Percentiles rank a stretch among this genome's conserved stretches.
These are phyloP conservation scores for Paracorniculantispora psalliotae DNA, from an alignment of 2,329 filamentous ascomycete genomes.

Conservation along the genomic window DNA sequence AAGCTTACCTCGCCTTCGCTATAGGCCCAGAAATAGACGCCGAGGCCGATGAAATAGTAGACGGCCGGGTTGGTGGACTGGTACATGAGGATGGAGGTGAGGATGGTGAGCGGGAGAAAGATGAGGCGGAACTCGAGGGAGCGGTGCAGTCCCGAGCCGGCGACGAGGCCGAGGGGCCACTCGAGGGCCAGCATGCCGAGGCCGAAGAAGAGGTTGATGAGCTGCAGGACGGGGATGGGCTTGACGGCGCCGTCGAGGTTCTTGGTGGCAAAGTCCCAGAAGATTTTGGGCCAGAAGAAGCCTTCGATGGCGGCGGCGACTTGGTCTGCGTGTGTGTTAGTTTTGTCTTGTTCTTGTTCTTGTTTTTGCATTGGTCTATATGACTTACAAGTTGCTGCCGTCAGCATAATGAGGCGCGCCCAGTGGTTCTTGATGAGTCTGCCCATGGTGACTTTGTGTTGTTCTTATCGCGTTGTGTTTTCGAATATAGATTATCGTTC, in stretches of 20 bases:
- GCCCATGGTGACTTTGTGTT: conserved; percentile 60
- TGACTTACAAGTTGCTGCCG: conserved; percentile 67
- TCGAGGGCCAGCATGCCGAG: conserved; percentile 78
- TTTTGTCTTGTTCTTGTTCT: neutral
- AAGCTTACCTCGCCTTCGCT: conserved; percentile 85
- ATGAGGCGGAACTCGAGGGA: conserved; percentile 83
- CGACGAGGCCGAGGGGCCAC: conserved; percentile 78
- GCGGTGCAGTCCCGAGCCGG: conserved; percentile 73
- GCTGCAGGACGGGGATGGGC: conserved; percentile 83
- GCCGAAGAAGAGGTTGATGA: conserved; percentile 81
- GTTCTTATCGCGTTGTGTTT: too few species aligned
- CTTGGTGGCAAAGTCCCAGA: conserved; percentile 94
- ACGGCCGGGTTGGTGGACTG: conserved; percentile 88
- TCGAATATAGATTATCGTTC: too few species aligned
- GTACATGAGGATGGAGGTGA: conserved; percentile 75
- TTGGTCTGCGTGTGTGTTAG: conserved; percentile 61
- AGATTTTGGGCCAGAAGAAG: conserved; percentile 98
- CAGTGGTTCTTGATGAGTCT: conserved; percentile 99
- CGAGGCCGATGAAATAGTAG: conserved; percentile 84
- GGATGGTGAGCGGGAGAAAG: conserved; percentile 70
- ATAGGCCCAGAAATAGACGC: conserved; percentile 93
- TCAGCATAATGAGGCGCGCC: conserved; percentile 89
- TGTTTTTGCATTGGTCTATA: neutral
- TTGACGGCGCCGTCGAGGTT: conserved; percentile 82
- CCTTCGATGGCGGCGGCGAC: conserved; percentile 74